A percentile compares a stretch with the other conserved stretches of the same genome.
Evolutionary conservation across 108 stramenopile species (phyloP).

Genomic region (Asterionellopsis glacialis): DNA sequence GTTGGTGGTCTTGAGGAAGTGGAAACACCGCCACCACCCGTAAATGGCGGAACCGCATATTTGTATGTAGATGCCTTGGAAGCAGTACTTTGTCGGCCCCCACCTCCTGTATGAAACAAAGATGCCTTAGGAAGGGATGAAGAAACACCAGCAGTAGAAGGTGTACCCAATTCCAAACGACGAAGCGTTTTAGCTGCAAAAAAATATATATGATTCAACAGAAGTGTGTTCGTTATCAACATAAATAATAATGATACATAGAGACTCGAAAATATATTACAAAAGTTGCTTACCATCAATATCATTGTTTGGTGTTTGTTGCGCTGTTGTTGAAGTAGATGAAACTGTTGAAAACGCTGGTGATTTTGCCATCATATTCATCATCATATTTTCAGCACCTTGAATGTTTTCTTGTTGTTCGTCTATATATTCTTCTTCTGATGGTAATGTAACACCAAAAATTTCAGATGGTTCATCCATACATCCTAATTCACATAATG

Average conservation of each 20-base stretch:
- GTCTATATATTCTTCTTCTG: conserved; percentile 12
- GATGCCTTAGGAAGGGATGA: conserved; percentile 29
- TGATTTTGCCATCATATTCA: conserved; percentile 25
- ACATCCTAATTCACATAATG: conserved; percentile 76
- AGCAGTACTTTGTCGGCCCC: too few relatives aligned
- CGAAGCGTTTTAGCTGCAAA: conserved; percentile 11
- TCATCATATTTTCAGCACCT: conserved; percentile 7
- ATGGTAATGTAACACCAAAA: conserved; percentile 43
- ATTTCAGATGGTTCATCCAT: conserved; percentile 56
- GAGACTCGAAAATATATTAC: too few relatives aligned
- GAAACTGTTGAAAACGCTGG: conserved; percentile 13
- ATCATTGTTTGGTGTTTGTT: background rate
- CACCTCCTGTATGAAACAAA: conserved; percentile 25
- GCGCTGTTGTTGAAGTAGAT: background rate
- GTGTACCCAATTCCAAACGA: conserved; percentile 24
- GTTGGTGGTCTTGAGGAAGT: background rate
- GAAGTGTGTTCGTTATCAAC: too few relatives aligned
- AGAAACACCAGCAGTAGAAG: conserved; percentile 6
- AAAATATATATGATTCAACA: too few relatives aligned
- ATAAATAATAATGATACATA: too few relatives aligned
- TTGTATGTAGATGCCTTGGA: too few relatives aligned
- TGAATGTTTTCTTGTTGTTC: conserved; percentile 5
- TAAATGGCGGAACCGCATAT: background rate
- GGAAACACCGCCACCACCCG: background rate
- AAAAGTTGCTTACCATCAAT: too few relatives aligned